Evolutionary conservation across 768 basidiomycete genomes (phyloP).

Genomic region (Pleurotus salmoneostramineus): DNA sequence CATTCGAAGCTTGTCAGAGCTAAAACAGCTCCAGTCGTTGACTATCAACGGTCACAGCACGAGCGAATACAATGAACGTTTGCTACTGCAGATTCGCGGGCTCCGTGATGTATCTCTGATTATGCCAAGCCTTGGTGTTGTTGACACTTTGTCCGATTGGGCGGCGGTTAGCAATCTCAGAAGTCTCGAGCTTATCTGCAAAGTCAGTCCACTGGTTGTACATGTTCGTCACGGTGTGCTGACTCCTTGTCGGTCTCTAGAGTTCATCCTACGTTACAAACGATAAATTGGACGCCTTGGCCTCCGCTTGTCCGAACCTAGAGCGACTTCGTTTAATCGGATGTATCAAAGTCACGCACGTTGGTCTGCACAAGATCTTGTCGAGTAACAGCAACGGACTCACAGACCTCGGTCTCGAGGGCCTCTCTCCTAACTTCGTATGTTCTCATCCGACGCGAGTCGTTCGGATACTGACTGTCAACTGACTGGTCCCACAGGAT

Average conservation of each 20-base stretch:
- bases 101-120: slow-evolving; percentile 62
- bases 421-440: slow-evolving; percentile 59
- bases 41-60: slow-evolving; percentile 70
- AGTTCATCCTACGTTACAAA: slow-evolving; percentile 59
- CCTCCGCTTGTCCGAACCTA: slow-evolving; percentile 44
- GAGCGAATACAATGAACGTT: slow-evolving; percentile 48
- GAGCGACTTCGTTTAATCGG: slow-evolving; percentile 61
- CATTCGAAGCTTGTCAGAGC: slow-evolving; percentile 45
- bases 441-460: slow-evolving; percentile 7
- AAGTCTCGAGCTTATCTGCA: slow-evolving; percentile 66
- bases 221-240: neutral
- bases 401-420: slow-evolving; percentile 54
- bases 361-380: slow-evolving; percentile 51
- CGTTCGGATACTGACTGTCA: neutral
- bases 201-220: too few species aligned
- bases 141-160: slow-evolving; percentile 50
- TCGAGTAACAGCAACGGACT: slow-evolving; percentile 43
- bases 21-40: slow-evolving; percentile 43
- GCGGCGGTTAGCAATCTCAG: slow-evolving; percentile 32
- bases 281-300: slow-evolving; percentile 41
- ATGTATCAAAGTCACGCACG: slow-evolving; percentile 65
- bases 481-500: slow-evolving; percentile 14
- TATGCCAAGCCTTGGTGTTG: slow-evolving; percentile 63
- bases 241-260: slow-evolving; percentile 31
- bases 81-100: slow-evolving; percentile 46